Evolutionary conservation across 176 grass and related monocot species (phyloP).

Genomic region (Bonia amplexicaulis): DNA sequence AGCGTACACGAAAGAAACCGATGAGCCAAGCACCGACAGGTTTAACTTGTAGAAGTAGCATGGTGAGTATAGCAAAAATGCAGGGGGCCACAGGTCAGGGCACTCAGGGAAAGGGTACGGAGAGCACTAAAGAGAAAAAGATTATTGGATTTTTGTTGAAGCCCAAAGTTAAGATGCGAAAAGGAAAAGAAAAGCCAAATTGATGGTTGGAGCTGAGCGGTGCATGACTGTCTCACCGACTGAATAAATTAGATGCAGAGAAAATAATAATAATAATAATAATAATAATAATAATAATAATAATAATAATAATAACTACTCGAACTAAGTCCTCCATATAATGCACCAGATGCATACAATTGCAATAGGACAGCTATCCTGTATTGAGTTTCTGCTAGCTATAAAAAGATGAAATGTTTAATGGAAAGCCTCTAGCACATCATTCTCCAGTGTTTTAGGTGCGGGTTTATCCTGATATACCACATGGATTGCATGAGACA

Average conservation of each 20-base stretch:
- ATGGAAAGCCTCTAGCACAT: neutral
- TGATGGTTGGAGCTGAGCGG: neutral
- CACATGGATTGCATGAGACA: neutral
- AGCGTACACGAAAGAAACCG: neutral
- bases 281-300: too few species aligned
- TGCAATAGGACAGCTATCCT: neutral
- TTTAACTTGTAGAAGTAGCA: neutral
- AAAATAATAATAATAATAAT: neutral
- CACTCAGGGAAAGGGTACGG: neutral
- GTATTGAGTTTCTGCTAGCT: neutral
- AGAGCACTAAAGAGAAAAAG: neutral
- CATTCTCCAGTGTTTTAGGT: neutral
- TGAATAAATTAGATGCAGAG: neutral
- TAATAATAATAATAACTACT: neutral
- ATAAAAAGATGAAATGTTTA: neutral
- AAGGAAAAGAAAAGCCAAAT: neutral
- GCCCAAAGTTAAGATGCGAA: neutral
- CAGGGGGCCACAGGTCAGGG: neutral
- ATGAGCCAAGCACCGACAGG: neutral
- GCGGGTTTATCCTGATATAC: neutral
- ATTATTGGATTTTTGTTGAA: neutral
- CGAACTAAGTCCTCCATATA: neutral
- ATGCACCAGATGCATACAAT: neutral
- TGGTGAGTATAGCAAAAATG: neutral
- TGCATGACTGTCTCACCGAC: neutral